Conservation (phyloP, 2,329 filamentous ascomycete species). For the Cryphonectria japonica region DNA sequence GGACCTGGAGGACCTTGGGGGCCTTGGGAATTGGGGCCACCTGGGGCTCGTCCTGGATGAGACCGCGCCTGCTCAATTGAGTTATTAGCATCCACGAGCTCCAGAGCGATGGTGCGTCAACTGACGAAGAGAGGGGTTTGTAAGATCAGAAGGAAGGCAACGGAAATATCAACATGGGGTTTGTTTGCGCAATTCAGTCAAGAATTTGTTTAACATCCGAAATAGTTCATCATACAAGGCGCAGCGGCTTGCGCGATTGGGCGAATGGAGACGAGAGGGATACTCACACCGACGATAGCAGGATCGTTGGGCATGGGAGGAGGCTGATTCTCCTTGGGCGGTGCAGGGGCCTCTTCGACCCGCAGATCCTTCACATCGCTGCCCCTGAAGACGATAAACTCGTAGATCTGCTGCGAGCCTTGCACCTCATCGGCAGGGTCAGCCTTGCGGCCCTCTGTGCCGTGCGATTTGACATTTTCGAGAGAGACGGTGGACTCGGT, state of each 20-base stretch:
- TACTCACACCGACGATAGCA: slow-evolving; percentile 94
- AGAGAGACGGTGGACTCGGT: slow-evolving; percentile 95
- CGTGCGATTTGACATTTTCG: slow-evolving; percentile 92
- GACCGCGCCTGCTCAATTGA: slow-evolving; percentile 44
- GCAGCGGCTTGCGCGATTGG: slow-evolving; percentile 26
- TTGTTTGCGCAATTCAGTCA: slow-evolving; percentile 89
- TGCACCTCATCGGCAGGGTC: slow-evolving; percentile 81
- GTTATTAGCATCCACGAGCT: slow-evolving; percentile 35
- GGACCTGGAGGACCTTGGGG: slow-evolving; percentile 33
- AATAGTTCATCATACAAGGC: slow-evolving; percentile 83
- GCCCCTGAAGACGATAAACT: slow-evolving; percentile 97
- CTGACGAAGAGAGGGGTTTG: slow-evolving; percentile 34
- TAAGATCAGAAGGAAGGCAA: slow-evolving; percentile 99
- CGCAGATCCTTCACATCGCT: slow-evolving; percentile 98
- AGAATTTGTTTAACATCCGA: slow-evolving; percentile 91
- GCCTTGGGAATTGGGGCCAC: slow-evolving; percentile 17
- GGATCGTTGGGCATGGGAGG: slow-evolving; percentile 89
- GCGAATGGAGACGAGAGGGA: slow-evolving; percentile 15
- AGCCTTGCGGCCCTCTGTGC: slow-evolving; percentile 86
- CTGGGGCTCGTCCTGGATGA: slow-evolving; percentile 36
- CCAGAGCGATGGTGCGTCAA: slow-evolving; percentile 24
- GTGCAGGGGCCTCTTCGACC: slow-evolving; percentile 80
- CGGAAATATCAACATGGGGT: slow-evolving; percentile 95
- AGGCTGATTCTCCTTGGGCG: slow-evolving; percentile 73
- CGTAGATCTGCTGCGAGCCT: slow-evolving; percentile 86